Evolutionary conservation across 768 basidiomycete genomes (phyloP), one percentile per base, ranked within the genome.

Genomic region (Termitomyces sp.): DNA sequence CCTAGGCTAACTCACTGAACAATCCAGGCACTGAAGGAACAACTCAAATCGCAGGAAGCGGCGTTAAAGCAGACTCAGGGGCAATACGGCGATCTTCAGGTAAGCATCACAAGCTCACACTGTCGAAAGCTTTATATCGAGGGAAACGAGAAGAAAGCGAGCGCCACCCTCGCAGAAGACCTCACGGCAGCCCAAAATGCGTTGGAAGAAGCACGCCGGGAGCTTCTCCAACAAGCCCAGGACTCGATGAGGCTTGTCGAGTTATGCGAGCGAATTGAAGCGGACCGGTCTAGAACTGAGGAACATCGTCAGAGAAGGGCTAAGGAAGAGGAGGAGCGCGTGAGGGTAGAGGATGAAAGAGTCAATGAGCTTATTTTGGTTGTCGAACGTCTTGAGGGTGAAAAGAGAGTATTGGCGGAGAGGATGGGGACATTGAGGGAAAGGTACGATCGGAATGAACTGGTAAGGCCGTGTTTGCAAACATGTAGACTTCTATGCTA

Each of bases 21-120:
- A 5, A 43, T 48, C 8, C n/a, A 58, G 57, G 30, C 34, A 11
- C 26, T 74, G 21, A 60, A 65, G 54, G 64, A 65, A 45, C 55
- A 62, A 19, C 75, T 74, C 53, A 78, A 81, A 19, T 74, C 76
- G 21, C 79, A 81, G 57, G 65, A 70, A 8, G 66, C 73, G 3
- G 70, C 74, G 2, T 57, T 79, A 35, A 66, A 70, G 19, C 61
- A 77, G 30, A 73, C 73, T 7, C 76, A 74, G 58, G 76, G 81
- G 53, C 53, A 53, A 30, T 53, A 55, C 24, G 51, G 42, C 3
- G 59, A 61, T 10, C 58, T 64, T 15, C 56, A 60, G 60, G 62
- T 61, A 34, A 30, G 24, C 2, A 3, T 9, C 21, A 24, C 28
- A 19, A 21, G 14, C 9, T 26, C n/a, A 9, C 15, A 3, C 21